Base-by-base conservation (phyloP, 352 stramenopile genomes). In the Globisporangium carolinianum region DNA sequence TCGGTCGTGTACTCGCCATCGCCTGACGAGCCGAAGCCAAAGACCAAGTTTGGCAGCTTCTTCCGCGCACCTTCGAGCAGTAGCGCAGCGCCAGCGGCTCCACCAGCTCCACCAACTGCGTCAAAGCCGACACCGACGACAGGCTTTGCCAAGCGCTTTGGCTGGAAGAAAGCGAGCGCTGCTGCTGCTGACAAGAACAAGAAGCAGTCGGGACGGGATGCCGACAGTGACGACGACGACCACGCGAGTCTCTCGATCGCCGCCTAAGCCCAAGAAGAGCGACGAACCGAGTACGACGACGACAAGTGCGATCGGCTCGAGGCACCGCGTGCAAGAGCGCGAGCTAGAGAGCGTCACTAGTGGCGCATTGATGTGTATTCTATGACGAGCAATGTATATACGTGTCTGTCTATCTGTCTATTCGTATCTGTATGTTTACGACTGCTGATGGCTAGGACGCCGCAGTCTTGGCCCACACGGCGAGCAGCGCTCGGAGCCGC, bases 1-100 rank as follows among this genome's bases (percentile, higher is more conserved):
- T 66, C 60, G 47, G 60, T 61, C 24, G 54, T 66, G 36, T 66
- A 66, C 38, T 66, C 60, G 6, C 60, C 60, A 11, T 58, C 18
- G 0, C 48, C 3, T 2, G 43, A 57, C 24, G 60, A 61, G 8
- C 36, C 43, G 18, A 66, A 66, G 17, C n/a, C 54, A 15, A 66
- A 66, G 51, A 46, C 53, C 6, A 66, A 61, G 54, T 66, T 66
- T 24, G 32, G 48, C 4, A 14, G 7, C 39, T 61, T 66, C 15
- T 61, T 61, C 54, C 60, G 54, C 6, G 1, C 24, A 32, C 24
- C 24, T 32, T 32, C 24, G 24, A 32, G 24, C 24, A 11, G 17
- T 2, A 17, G 37, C 12, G 11, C 60, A 8, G 18, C 41, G 18
- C 54, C 60, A 3, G 42, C 54, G 14, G 35, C 54, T 41, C 47